Percentiles rank a stretch among this genome's conserved stretches.
Conservation (phyloP, 2,329 filamentous ascomycete genomes). For the Aureobasidium sp. region DNA sequence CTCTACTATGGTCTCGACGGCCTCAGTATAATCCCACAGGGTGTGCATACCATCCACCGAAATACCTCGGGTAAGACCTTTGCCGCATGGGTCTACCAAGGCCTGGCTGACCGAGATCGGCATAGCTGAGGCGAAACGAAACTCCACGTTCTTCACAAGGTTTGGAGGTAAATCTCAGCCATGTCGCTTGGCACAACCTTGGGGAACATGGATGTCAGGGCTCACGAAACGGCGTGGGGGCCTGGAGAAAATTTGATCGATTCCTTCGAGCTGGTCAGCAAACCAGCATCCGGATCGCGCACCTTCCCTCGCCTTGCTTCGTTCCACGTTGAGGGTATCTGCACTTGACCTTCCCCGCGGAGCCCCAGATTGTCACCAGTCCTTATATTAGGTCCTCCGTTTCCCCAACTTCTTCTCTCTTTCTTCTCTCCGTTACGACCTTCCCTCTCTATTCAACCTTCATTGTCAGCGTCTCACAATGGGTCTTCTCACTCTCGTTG, state of each 20-base stretch:
- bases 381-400: slow-evolving; percentile 2
- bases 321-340: neutral
- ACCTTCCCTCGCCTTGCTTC: neutral
- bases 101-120: neutral
- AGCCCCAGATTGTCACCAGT: neutral
- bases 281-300: neutral
- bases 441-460: neutral
- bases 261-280: neutral
- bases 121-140: neutral
- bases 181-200: neutral
- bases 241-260: neutral
- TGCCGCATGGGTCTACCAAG: neutral
- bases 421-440: slow-evolving; percentile 12
- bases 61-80: neutral
- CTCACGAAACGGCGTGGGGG: neutral
- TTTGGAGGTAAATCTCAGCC: neutral
- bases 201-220: slow-evolving; percentile 2
- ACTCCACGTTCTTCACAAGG: neutral
- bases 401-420: slow-evolving; percentile 6
- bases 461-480: slow-evolving; percentile 19
- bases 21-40: neutral
- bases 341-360: slow-evolving; percentile 1
- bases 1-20: no score
- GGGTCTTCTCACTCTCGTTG: slow-evolving; percentile 32
- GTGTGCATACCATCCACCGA: neutral